phyloP scores from a whole-genome alignment of 176 grass and related monocot genomes.

The Pontederia crassipes region DNA sequence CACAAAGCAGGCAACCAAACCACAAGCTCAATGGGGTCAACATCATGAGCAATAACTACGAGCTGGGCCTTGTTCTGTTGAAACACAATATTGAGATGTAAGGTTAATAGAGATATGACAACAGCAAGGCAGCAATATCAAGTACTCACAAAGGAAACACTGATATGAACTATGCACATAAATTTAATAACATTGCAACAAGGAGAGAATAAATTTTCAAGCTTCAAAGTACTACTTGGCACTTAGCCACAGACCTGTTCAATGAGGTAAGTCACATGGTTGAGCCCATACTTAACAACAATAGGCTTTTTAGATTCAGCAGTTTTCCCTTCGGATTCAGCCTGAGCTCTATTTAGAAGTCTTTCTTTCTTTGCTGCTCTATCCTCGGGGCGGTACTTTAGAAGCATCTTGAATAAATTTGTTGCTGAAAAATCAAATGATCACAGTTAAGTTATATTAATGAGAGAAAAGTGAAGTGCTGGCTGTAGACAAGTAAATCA shows the following conservation, averaged over 20 bases:
- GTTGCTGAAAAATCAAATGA: constrained; percentile 27
- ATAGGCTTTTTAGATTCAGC: constrained; percentile 65
- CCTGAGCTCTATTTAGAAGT: constrained; percentile 58
- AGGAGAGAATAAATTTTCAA: background rate
- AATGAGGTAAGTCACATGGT: constrained; percentile 72
- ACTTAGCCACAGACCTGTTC: constrained; percentile 32
- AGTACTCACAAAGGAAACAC: background rate
- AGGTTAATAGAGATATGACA: background rate
- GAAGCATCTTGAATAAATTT: constrained; percentile 26
- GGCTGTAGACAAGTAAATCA: no score
- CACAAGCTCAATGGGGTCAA: constrained; percentile 61
- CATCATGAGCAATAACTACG: constrained; percentile 61
- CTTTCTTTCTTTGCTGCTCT: constrained; percentile 55
- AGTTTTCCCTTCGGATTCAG: constrained; percentile 3
- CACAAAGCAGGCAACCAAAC: constrained; percentile 69
- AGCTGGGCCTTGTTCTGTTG: constrained; percentile 57
- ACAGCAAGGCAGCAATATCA: background rate
- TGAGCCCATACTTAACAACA: constrained; percentile 70
- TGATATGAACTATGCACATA: background rate
- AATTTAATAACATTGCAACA: background rate
- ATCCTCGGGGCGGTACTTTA: constrained; percentile 38
- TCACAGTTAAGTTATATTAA: background rate
- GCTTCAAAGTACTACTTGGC: no score
- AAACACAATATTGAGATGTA: background rate
- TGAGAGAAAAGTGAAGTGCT: no score